phyloP scores from a whole-genome alignment of 176 grass and related monocot genomes.

The Phoenix dactylifera region DNA sequence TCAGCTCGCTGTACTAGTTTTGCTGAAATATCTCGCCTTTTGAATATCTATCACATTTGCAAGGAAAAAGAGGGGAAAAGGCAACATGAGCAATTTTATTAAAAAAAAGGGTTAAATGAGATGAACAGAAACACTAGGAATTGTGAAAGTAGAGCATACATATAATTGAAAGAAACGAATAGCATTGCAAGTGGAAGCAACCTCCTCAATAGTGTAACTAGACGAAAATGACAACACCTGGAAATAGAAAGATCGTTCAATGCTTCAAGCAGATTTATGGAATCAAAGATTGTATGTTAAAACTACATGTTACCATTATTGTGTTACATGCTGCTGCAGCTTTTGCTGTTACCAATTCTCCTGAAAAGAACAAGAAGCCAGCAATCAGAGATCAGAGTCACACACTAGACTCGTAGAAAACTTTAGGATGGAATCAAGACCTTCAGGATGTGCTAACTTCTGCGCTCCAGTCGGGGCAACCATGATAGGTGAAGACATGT shows the following conservation, averaged over 20 bases:
- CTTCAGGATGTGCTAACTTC: constrained; percentile 67
- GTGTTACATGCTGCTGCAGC: constrained; percentile 73
- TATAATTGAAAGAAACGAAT: constrained; percentile 94
- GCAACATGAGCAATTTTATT: too few species aligned
- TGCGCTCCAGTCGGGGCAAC: constrained; percentile 55
- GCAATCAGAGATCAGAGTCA: constrained; percentile 6
- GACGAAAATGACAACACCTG: constrained; percentile 72
- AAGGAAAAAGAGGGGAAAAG: neutral
- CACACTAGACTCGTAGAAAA: neutral
- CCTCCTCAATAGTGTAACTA: constrained; percentile 67
- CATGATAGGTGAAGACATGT: constrained; percentile 67
- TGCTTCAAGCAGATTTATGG: neutral
- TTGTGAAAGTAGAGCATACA: constrained; percentile 27
- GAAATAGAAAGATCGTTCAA: constrained; percentile 1
- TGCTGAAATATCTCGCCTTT: constrained; percentile 58
- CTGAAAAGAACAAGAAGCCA: constrained; percentile 29
- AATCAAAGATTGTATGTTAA: neutral
- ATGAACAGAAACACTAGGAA: neutral
- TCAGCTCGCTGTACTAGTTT: constrained; percentile 56
- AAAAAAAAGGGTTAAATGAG: too few species aligned
- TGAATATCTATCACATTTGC: constrained; percentile 41
- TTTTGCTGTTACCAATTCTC: constrained; percentile 80
- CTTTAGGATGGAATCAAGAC: constrained; percentile 12
- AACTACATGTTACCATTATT: constrained; percentile 40
- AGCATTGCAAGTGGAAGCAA: constrained; percentile 55